Conservation (phyloP, 495 filamentous ascomycete species). For the Podospora conica region DNA sequence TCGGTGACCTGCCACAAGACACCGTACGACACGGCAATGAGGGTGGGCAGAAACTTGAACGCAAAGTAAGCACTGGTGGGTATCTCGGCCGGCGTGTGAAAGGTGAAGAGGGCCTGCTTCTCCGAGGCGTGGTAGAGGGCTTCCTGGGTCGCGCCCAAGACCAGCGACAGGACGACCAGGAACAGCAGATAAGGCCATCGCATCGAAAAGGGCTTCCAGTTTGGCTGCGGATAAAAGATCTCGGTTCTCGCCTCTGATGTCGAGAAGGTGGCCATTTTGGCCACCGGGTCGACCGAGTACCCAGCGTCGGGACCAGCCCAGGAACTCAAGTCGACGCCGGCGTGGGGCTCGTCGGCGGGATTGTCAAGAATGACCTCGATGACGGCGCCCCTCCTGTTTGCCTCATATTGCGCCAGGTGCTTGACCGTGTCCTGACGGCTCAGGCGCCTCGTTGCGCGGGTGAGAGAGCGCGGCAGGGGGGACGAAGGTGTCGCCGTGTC, state of each 20-base stretch:
- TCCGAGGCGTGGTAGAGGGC: conserved; percentile 53
- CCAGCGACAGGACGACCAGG: conserved; percentile 52
- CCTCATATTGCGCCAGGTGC: conserved; percentile 43
- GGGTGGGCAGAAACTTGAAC: conserved; percentile 66
- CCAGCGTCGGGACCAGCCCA: conserved; percentile 29
- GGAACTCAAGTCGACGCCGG: conserved; percentile 37
- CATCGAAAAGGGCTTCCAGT: conserved; percentile 72
- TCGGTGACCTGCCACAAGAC: conserved; percentile 70
- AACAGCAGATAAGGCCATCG: conserved; percentile 52
- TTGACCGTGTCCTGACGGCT: conserved; percentile 31
- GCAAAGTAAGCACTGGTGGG: conserved; percentile 51
- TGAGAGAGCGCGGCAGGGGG: conserved; percentile 33
- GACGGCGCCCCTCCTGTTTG: conserved; percentile 46
- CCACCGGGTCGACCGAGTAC: background rate
- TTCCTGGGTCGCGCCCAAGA: conserved; percentile 52
- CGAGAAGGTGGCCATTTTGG: conserved; percentile 29
- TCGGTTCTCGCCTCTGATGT: conserved; percentile 25
- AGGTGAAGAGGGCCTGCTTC: conserved; percentile 40
- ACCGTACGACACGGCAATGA: conserved; percentile 64
- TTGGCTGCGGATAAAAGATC: conserved; percentile 52
- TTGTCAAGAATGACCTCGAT: conserved; percentile 47
- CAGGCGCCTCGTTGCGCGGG: conserved; percentile 21
- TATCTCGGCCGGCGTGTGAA: conserved; percentile 47
- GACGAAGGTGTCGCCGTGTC: conserved; percentile 29
- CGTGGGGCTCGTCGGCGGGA: conserved; percentile 15